A percentile compares a stretch with the other conserved stretches of the same genome.
phyloP scores from a whole-genome alignment of 441 rosid species.

The Erysimum cheiri region DNA sequence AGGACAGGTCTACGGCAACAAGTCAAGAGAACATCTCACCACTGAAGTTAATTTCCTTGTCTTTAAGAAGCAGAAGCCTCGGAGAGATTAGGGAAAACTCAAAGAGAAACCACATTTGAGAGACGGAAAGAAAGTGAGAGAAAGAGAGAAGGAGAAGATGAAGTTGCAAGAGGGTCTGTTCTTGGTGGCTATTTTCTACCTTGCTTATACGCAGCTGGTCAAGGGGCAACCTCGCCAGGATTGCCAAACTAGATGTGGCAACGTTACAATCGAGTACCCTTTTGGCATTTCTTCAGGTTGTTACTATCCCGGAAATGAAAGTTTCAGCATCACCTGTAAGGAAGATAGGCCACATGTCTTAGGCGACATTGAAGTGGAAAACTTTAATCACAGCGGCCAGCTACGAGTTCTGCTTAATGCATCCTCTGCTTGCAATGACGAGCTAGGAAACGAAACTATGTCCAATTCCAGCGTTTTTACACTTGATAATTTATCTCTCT shows the following conservation, averaged over 20 bases:
- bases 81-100: neutral
- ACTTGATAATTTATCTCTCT: conserved; percentile 1
- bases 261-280: conserved; percentile 26
- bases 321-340: neutral
- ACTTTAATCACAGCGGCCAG: neutral
- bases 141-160: neutral
- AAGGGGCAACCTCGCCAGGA: neutral
- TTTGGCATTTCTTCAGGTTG: conserved; percentile 39
- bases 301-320: neutral
- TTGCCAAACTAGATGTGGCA: conserved; percentile 28
- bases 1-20: neutral
- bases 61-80: neutral
- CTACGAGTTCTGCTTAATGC: neutral
- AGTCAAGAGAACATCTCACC: conserved; percentile 13
- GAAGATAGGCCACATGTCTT: neutral
- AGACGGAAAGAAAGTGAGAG: neutral
- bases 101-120: neutral
- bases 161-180: neutral
- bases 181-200: neutral
- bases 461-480: accelerated
- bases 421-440: neutral
- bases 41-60: neutral
- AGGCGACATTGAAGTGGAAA: neutral
- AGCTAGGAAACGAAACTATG: neutral
- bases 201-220: conserved; percentile 1